Evolutionary conservation across 805 yeast genomes (phyloP), one percentile per base, ranked within the genome.

Genomic region (Metschnikowia gelsemii): DNA sequence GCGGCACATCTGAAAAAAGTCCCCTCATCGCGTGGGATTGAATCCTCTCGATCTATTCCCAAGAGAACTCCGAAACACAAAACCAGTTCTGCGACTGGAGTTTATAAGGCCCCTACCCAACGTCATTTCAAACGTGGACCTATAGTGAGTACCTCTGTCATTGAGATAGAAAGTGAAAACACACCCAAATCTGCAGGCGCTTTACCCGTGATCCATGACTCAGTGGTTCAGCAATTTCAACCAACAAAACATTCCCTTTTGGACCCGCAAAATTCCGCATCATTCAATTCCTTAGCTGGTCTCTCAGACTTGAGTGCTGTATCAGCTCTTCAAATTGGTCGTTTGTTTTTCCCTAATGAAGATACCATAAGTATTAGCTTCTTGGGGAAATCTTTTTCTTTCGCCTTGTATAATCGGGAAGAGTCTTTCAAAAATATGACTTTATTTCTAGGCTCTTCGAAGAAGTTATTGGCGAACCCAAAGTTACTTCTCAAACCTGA

Each of bases 141-240:
- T 1, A 33, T 46, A 13, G 42, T 48, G 24, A 46, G 56, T 26
- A 68, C 73, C 2, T 58, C 63, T 2, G 61, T 47, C 0, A 50
- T 62, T 35, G 75, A 69, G 45, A 67, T 60, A 0, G 73, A 68
- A 34, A 65, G 68, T 0, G 73, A 68, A 34, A 65, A 67, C 35
- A 46, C 51, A 3, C 45, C 40, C 8, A 50, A 42, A 17, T 57
- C 47, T 29, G 48, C 54, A 2, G 30, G 36, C 3, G 9, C 25
- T 7, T 14, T 18, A 16, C 7, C 21, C 3, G 26, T 26, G 20
- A 20, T 12, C 1, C 19, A 18, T n/a, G 22, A 34, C 7, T 30
- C 38, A 11, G 46, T 32, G 12, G 30, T 38, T 8, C 45, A 42
- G 14, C 14, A 24, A 12, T 42, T 43, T 16, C 35, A 20, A 2